These are phyloP conservation scores for Russula dissimulans DNA, from an alignment of 768 basidiomycete genomes.

Conservation along the genomic window DNA sequence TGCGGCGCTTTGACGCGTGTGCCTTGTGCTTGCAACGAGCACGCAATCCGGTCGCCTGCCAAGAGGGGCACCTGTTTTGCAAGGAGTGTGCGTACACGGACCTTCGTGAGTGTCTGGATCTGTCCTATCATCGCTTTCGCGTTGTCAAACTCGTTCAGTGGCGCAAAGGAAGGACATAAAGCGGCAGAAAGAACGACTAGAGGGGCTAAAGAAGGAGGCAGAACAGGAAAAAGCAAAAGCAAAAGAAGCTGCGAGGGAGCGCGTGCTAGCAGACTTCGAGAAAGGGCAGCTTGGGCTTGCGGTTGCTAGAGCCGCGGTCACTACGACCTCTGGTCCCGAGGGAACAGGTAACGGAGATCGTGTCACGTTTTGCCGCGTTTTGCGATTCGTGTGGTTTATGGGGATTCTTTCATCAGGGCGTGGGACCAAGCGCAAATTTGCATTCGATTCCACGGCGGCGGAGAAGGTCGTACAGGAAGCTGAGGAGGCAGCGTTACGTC, in stretches of 20 bases:
- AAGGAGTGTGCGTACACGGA: constrained; percentile 89
- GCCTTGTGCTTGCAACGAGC: constrained; percentile 79
- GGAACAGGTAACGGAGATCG: constrained; percentile 29
- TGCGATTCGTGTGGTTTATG: background rate
- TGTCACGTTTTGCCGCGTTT: background rate
- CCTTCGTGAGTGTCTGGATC: constrained; percentile 44
- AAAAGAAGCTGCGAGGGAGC: constrained; percentile 68
- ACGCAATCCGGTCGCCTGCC: constrained; percentile 74
- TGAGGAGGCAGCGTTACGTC: constrained; percentile 75
- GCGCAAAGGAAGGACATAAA: constrained; percentile 90
- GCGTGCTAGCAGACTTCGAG: constrained; percentile 87
- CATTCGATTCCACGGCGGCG: constrained; percentile 64
- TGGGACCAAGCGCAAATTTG: constrained; percentile 77
- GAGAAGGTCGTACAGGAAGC: constrained; percentile 69
- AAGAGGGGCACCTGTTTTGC: constrained; percentile 88
- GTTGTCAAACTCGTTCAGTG: constrained; percentile 36
- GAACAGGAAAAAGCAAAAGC: constrained; percentile 68
- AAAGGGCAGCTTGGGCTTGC: constrained; percentile 68
- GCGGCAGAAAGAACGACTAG: constrained; percentile 74
- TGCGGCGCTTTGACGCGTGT: constrained; percentile 89
- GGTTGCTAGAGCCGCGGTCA: constrained; percentile 32
- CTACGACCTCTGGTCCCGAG: constrained; percentile 32
- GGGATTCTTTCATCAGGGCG: constrained; percentile 31
- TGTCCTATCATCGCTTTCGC: background rate
- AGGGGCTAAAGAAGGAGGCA: constrained; percentile 65